Evolutionary conservation across 768 basidiomycete genomes (phyloP).

Genomic region (Tremella fuciformis): DNA sequence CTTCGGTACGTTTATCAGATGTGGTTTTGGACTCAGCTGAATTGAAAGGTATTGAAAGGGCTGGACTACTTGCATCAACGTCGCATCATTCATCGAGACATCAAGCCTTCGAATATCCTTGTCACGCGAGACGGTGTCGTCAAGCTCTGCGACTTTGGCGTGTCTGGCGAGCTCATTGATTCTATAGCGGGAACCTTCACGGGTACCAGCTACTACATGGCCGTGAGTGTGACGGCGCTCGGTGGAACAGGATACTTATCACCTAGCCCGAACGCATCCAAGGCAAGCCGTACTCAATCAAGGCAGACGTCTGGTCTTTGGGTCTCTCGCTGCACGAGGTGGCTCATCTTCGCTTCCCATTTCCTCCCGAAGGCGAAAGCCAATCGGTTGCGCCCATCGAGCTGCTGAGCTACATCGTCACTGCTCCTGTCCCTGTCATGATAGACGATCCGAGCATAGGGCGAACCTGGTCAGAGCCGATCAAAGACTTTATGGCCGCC

Average conservation of each 20-base stretch:
- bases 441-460: conserved; percentile 42
- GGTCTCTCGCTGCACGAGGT: conserved; percentile 52
- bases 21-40: background rate
- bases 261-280: conserved; percentile 52
- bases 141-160: conserved; percentile 54
- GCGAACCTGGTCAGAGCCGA: conserved; percentile 67
- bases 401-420: conserved; percentile 82
- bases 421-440: conserved; percentile 48
- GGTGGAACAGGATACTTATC: background rate
- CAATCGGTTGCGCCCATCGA: conserved; percentile 87
- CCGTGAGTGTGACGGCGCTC: conserved; percentile 40
- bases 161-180: conserved; percentile 52
- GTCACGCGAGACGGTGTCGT: conserved; percentile 47
- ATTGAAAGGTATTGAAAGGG: conserved; percentile 41
- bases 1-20: conserved; percentile 44
- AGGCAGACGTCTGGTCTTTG: conserved; percentile 53
- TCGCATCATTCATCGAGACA: conserved; percentile 53
- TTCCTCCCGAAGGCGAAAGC: conserved; percentile 55
- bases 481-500: conserved; percentile 86
- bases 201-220: conserved; percentile 54
- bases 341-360: conserved; percentile 53
- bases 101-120: conserved; percentile 54
- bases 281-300: conserved; percentile 51
- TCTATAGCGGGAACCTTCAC: conserved; percentile 53
- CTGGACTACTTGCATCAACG: conserved; percentile 52